Percentiles rank a stretch among this genome's conserved stretches.
These are phyloP conservation scores for Leucosporidium scottii DNA, from an alignment of 768 basidiomycete species.

Conservation along the genomic window DNA sequence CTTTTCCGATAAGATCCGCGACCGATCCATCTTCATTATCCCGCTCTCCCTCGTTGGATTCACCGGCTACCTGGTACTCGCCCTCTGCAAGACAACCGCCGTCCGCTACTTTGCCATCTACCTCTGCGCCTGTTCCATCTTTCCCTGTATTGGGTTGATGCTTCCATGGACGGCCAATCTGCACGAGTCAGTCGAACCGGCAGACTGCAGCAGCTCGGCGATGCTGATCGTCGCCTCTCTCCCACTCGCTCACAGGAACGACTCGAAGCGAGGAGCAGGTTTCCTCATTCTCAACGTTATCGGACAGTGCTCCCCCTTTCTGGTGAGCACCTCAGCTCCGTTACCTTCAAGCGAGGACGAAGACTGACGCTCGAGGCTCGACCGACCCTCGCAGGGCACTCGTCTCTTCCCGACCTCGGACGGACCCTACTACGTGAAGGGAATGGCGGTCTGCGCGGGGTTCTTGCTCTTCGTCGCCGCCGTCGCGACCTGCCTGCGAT, in stretches of 20 bases:
- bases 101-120: constrained; percentile 13
- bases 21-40: constrained; percentile 20
- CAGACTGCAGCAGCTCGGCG: no score
- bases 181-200: background rate
- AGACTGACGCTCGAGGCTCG: no score
- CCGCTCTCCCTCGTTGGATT: constrained; percentile 5
- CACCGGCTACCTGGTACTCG: constrained; percentile 13
- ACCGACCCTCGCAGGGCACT: background rate
- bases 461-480: constrained; percentile 2
- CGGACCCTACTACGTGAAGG: constrained; percentile 21
- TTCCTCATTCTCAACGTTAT: constrained; percentile 20
- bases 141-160: constrained; percentile 14
- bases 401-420: constrained; percentile 2
- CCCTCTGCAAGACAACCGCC: background rate
- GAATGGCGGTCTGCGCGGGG: constrained; percentile 9
- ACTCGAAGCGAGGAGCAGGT: constrained; percentile 11
- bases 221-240: no score
- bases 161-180: constrained; percentile 4
- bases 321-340: background rate
- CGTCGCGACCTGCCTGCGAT: background rate
- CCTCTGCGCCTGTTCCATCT: constrained; percentile 3
- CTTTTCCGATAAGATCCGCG: background rate
- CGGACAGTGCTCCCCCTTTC: background rate
- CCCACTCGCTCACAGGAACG: background rate
- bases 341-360: no score